These are phyloP conservation scores for Candida railenensis DNA, from an alignment of 805 yeast species.

Conservation along the genomic window DNA sequence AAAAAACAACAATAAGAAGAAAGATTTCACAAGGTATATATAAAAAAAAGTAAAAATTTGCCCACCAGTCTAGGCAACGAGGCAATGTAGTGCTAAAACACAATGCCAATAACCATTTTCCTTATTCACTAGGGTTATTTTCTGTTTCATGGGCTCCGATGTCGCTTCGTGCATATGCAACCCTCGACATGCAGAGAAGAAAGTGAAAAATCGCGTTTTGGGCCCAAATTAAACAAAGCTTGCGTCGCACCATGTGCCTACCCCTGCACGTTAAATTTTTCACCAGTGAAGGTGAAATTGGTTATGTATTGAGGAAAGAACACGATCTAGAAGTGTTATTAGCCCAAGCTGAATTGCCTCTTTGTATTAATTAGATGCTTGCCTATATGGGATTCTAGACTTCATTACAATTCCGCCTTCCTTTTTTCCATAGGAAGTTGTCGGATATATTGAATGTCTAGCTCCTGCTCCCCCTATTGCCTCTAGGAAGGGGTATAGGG, in stretches of 20 bases:
- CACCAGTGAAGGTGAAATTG: background rate
- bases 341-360: background rate
- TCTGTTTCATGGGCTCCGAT: background rate
- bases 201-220: background rate
- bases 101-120: background rate
- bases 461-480: no score
- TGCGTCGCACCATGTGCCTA: no score
- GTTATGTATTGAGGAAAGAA: no score
- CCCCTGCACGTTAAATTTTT: no score
- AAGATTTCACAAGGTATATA: background rate
- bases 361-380: background rate
- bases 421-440: no score
- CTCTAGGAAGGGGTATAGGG: no score
- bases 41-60: background rate
- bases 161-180: background rate
- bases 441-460: no score
- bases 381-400: background rate
- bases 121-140: background rate
- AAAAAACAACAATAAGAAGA: background rate
- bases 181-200: background rate
- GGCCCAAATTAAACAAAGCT: background rate
- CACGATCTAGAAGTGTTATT: background rate
- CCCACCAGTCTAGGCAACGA: background rate
- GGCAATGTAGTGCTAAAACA: background rate
- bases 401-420: no score